phyloP scores from a whole-genome alignment of 495 filamentous ascomycete species.

The Daldinia caldariorum region DNA sequence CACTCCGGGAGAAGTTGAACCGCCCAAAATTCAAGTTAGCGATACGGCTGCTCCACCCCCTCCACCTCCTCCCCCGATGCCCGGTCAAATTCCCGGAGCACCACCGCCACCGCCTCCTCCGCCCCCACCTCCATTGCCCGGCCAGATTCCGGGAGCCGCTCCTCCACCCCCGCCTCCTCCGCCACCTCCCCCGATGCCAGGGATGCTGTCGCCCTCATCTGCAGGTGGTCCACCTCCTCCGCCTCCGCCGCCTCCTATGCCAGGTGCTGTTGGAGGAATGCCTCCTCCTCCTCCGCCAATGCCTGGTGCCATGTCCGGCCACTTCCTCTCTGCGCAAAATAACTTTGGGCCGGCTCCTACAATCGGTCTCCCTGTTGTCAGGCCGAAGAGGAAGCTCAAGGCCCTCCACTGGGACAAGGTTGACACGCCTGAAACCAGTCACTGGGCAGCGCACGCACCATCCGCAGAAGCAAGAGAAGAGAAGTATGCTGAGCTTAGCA shows the following conservation, averaged over 20 bases:
- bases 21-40: constrained; percentile 59
- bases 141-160: constrained; percentile 53
- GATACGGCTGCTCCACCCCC: constrained; percentile 56
- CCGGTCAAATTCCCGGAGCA: constrained; percentile 56
- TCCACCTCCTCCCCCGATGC: constrained; percentile 62
- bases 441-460: constrained; percentile 89
- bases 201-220: constrained; percentile 49
- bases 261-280: constrained; percentile 50
- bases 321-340: constrained; percentile 62
- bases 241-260: constrained; percentile 60
- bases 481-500: constrained; percentile 90
- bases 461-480: constrained; percentile 87
- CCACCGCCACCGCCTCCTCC: constrained; percentile 61
- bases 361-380: constrained; percentile 73
- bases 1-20: constrained; percentile 71
- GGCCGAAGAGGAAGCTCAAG: constrained; percentile 99
- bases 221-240: constrained; percentile 64
- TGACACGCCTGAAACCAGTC: constrained; percentile 89
- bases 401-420: constrained; percentile 99
- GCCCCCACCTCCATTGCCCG: constrained; percentile 63
- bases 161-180: constrained; percentile 67
- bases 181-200: constrained; percentile 60
- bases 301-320: constrained; percentile 62
- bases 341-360: constrained; percentile 46
- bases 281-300: constrained; percentile 64